Percentiles rank a stretch among this genome's conserved stretches.
Evolutionary conservation across 345 rosid genomes (phyloP).

Genomic region (Iberis pinnata): DNA sequence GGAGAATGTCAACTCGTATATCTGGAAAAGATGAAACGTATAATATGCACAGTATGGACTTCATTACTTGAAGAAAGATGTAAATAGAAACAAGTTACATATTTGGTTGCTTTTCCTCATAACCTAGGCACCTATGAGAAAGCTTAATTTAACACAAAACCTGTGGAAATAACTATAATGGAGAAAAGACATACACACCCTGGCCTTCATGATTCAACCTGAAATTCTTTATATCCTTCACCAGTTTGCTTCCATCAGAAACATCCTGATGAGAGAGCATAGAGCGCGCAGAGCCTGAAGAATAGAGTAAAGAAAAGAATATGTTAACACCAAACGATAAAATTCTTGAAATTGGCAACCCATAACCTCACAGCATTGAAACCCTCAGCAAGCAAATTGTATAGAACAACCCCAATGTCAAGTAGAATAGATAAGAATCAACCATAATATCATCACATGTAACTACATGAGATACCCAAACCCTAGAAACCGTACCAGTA

Average conservation of each 20-base stretch:
- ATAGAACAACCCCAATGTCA: background rate
- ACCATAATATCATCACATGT: background rate
- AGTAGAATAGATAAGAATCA: background rate
- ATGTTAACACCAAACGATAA: background rate
- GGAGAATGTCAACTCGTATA: background rate
- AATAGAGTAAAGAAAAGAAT: background rate
- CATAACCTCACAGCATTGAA: constrained; percentile 2
- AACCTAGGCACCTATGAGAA: too few species aligned
- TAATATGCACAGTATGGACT: background rate
- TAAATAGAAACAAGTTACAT: background rate
- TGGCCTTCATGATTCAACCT: constrained; percentile 38
- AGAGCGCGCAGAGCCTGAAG: constrained; percentile 74
- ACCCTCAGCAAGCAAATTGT: too few species aligned
- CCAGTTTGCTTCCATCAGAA: constrained; percentile 56
- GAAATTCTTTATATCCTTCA: constrained; percentile 42
- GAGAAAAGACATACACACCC: constrained; percentile 48
- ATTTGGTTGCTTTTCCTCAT: background rate
- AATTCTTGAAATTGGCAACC: background rate
- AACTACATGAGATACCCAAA: background rate
- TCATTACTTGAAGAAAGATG: background rate
- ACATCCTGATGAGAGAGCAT: constrained; percentile 68
- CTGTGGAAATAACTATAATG: constrained; percentile 1
- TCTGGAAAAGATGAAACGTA: background rate
- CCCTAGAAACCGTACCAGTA: background rate
- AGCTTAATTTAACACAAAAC: background rate